A percentile compares a stretch with the other conserved stretches of the same genome.
These are phyloP conservation scores for Aspergillus brasiliensis DNA, from an alignment of 2,329 filamentous ascomycete species.

Conservation along the genomic window DNA sequence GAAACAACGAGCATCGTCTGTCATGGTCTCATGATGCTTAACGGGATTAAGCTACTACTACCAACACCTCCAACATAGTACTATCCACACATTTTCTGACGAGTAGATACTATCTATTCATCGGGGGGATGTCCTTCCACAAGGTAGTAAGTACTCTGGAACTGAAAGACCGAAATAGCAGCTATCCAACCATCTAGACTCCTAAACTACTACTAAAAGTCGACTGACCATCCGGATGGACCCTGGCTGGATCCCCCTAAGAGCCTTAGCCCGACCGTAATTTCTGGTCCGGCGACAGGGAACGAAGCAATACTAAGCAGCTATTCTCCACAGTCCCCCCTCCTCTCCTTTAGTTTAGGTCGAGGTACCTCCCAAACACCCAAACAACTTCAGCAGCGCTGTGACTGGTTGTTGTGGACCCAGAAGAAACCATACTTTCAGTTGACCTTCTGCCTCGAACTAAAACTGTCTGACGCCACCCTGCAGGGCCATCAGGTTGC, in stretches of 20 bases:
- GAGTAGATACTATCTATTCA: too few species aligned
- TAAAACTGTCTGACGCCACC: slow-evolving; percentile 3
- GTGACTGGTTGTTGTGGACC: background rate
- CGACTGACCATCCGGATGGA: slow-evolving; percentile 1
- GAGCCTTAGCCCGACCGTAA: slow-evolving; percentile 7
- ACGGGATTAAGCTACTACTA: background rate
- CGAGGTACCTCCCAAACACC: too few species aligned
- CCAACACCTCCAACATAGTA: background rate
- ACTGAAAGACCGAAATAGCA: slow-evolving; percentile 8
- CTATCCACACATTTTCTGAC: background rate
- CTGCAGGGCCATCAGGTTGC: slow-evolving; percentile 1
- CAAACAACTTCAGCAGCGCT: background rate
- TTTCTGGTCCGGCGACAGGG: slow-evolving; percentile 6
- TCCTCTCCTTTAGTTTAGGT: background rate
- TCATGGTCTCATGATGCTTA: background rate
- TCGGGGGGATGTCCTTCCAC: too few species aligned
- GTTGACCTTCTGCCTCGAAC: too few species aligned
- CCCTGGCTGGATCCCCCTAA: slow-evolving; percentile 4
- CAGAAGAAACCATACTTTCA: too few species aligned
- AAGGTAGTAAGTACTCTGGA: background rate
- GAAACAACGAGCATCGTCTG: background rate
- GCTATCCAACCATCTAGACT: too few species aligned
- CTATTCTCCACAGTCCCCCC: slow-evolving; percentile 14
- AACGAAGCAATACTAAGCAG: slow-evolving; percentile 16
- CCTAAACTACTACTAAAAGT: too few species aligned